Evolutionary conservation across 2,329 filamentous ascomycete species (phyloP).

Genomic region (Rutstroemia sp.): DNA sequence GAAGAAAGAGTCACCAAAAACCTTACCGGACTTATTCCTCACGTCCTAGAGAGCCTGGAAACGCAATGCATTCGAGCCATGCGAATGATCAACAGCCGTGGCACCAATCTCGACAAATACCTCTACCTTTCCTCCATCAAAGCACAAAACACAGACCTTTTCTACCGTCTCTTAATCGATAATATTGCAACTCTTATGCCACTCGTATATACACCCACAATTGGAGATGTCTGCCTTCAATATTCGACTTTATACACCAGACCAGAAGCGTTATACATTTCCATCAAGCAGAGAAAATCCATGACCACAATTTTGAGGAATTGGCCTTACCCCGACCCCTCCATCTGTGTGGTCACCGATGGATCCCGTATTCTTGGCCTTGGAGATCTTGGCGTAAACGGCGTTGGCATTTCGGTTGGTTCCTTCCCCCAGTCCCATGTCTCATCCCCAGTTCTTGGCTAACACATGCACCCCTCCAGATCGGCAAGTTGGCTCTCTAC

Average conservation of each 20-base stretch:
- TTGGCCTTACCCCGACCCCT: constrained; percentile 83
- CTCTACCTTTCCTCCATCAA: constrained; percentile 73
- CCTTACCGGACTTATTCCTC: constrained; percentile 58
- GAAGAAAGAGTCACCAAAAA: constrained; percentile 57
- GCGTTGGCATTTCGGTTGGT: constrained; percentile 89
- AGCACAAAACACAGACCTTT: constrained; percentile 69
- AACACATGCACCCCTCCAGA: constrained; percentile 34
- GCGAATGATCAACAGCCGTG: constrained; percentile 63
- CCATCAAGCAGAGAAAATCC: constrained; percentile 87
- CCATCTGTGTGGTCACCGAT: constrained; percentile 96
- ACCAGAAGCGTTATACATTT: constrained; percentile 93
- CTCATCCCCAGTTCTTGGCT: background rate
- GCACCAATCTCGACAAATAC: constrained; percentile 72
- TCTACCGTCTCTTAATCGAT: constrained; percentile 74
- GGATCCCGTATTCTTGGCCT: constrained; percentile 88
- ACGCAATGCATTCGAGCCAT: constrained; percentile 60
- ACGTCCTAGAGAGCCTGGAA: constrained; percentile 52
- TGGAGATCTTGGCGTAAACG: constrained; percentile 92
- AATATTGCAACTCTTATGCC: constrained; percentile 74
- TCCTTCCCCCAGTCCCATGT: background rate
- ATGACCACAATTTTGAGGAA: constrained; percentile 84
- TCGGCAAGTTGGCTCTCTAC: constrained; percentile 93
- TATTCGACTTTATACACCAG: constrained; percentile 95
- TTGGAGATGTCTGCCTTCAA: constrained; percentile 92
- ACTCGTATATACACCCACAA: constrained; percentile 80